Evolutionary conservation across 2,329 filamentous ascomycete species (phyloP), one percentile per base, ranked within the genome.

Genomic region (Paecilomyces sp.): DNA sequence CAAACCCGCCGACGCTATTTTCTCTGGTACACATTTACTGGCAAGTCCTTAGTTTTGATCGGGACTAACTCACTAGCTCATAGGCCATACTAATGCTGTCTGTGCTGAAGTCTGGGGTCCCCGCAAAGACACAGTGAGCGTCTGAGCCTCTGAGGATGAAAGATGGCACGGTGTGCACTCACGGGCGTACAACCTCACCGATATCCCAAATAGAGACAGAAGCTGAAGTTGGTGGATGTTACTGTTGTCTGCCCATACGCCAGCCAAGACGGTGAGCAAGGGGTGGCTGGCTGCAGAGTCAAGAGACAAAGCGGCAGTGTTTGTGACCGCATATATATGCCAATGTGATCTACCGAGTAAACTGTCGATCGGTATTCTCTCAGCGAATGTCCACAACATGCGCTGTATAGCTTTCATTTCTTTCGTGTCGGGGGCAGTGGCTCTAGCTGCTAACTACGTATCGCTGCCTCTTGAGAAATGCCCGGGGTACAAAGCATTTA

Each of bases 401-500:
- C 33, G 6, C 13, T 22, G 51, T 25, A 7, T 30, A 13, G 3
- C 51, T 53, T 30, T 53, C 2, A 3, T 53, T 22, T 13, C 15
- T 12, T 11, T 53, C 13, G 22, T 53, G 22, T 25, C 28, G 7
- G 22, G 24, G 28, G 51, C 51, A 53, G 9, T 24, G 2, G 51
- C 28, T 22, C 51, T 53, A 30, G 51, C 13, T 25, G 22, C n/a
- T 25, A 30, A 30, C 11, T 11, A 3, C 24, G n/a, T 24, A 6
- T 53, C 31, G 31, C 31, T 53, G 8, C 51, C 51, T 11, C 51
- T 53, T 12, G 24, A 53, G 24, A 7, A 30, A 7, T 78, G 75
- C 55, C 74, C 76, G 18, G 75, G 75, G 9, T 78, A 78, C 60
- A 71, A 66, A 34, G 74, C 70, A 34, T 67, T 65, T 13, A 75